Conservation (phyloP, 2,329 filamentous ascomycete species). For the Penicillium digitatum region DNA sequence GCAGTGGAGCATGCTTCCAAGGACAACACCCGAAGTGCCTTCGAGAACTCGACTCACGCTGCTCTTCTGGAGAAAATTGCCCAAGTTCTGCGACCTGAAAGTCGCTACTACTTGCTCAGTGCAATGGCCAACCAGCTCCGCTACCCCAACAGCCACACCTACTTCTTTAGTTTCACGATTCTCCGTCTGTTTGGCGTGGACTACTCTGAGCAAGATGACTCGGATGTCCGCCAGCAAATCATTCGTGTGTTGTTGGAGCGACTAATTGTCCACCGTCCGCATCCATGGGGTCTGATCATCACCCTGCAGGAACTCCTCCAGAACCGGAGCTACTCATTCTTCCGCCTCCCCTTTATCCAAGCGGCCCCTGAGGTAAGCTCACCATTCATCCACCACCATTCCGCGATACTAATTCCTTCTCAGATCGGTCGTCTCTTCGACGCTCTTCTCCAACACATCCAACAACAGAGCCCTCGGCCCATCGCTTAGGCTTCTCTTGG, state of each 20-base stretch:
- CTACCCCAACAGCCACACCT: slow-evolving; percentile 82
- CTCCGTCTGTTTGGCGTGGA: slow-evolving; percentile 81
- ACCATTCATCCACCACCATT: not conserved
- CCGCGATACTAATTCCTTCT: slow-evolving; percentile 4
- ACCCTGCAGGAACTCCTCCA: slow-evolving; percentile 86
- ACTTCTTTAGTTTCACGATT: slow-evolving; percentile 84
- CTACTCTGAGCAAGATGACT: slow-evolving; percentile 64
- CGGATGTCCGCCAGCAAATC: slow-evolving; percentile 83
- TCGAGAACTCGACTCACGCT: slow-evolving; percentile 65
- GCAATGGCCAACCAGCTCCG: slow-evolving; percentile 89
- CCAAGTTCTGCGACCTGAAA: slow-evolving; percentile 69
- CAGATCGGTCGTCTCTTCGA: slow-evolving; percentile 46
- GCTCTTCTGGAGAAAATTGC: slow-evolving; percentile 71
- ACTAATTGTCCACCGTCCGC: slow-evolving; percentile 80
- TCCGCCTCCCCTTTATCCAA: slow-evolving; percentile 89
- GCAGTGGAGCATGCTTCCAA: slow-evolving; percentile 57
- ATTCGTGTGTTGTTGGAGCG: slow-evolving; percentile 84
- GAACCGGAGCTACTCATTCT: slow-evolving; percentile 87
- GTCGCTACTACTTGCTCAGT: slow-evolving; percentile 76
- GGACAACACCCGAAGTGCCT: slow-evolving; percentile 55
- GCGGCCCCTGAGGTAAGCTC: slow-evolving; percentile 71
- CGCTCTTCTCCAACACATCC: slow-evolving; percentile 45
- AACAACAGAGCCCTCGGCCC: slow-evolving; percentile 47
- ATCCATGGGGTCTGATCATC: slow-evolving; percentile 91
- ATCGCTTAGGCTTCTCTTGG: slow-evolving; percentile 26